Evolutionary conservation across 2,329 filamentous ascomycete species (phyloP).

Genomic region (Fusarium haematococcum): DNA sequence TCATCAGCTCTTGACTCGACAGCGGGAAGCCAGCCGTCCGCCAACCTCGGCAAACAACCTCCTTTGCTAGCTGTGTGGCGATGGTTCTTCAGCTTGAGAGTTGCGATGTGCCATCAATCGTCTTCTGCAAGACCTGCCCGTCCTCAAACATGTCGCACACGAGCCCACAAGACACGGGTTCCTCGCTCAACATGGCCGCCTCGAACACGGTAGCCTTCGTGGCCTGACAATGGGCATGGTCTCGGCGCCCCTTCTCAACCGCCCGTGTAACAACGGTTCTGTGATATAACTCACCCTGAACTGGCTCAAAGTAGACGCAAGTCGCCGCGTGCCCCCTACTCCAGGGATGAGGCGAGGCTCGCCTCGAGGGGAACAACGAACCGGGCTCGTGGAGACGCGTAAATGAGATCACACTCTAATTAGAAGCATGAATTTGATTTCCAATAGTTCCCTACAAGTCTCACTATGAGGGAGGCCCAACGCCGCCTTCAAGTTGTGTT

Average conservation of each 20-base stretch:
- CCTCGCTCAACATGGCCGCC: conserved; percentile 42
- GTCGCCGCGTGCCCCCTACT: conserved; percentile 52
- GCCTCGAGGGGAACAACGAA: conserved; percentile 53
- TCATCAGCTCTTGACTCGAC: neutral
- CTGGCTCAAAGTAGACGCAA: conserved; percentile 51
- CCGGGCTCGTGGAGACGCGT: conserved; percentile 47
- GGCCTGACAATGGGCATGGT: conserved; percentile 34
- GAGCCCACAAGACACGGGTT: conserved; percentile 26
- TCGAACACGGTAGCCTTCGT: conserved; percentile 47
- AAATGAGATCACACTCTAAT: conserved; percentile 51
- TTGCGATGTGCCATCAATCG: conserved; percentile 39
- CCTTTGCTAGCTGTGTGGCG: conserved; percentile 45
- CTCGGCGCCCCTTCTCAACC: conserved; percentile 9
- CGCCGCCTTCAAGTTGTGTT: conserved; percentile 57
- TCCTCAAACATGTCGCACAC: conserved; percentile 38
- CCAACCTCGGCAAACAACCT: conserved; percentile 47
- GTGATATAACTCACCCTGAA: conserved; percentile 43
- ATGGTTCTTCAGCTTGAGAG: conserved; percentile 4
- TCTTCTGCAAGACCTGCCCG: conserved; percentile 38
- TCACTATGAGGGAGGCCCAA: conserved; percentile 57
- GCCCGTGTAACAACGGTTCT: conserved; percentile 15
- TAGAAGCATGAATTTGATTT: neutral
- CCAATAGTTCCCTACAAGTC: neutral
- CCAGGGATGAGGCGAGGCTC: conserved; percentile 52
- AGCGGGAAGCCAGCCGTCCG: neutral